phyloP scores from a whole-genome alignment of 768 basidiomycete species.

The Krasilnikovozyma curviuscula region DNA sequence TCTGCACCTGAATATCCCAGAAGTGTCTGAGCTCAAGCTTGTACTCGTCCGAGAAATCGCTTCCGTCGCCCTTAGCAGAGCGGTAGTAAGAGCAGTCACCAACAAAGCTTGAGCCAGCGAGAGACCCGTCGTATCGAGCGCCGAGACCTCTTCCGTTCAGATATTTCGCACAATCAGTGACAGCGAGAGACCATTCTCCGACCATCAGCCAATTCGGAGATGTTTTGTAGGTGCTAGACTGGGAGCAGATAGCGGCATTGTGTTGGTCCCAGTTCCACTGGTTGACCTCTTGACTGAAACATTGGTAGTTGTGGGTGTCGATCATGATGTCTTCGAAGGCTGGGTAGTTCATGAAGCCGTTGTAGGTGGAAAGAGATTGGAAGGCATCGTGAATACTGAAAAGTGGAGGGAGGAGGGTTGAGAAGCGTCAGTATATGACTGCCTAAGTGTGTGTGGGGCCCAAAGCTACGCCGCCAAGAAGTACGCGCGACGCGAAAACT shows the following conservation, averaged over 20 bases:
- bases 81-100: slow-evolving; percentile 22
- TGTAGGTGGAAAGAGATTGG: slow-evolving; percentile 18
- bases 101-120: slow-evolving; percentile 17
- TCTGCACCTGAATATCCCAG: slow-evolving; percentile 55
- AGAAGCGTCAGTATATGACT: too few species aligned
- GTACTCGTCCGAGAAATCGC: slow-evolving; percentile 52
- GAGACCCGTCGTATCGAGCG: slow-evolving; percentile 26
- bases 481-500: too few species aligned
- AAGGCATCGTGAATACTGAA: slow-evolving; percentile 25
- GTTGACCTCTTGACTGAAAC: slow-evolving; percentile 20
- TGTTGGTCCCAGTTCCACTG: slow-evolving; percentile 18
- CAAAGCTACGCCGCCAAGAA: too few species aligned
- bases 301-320: slow-evolving; percentile 25
- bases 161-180: slow-evolving; percentile 25
- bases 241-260: slow-evolving; percentile 16
- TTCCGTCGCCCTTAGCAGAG: slow-evolving; percentile 36
- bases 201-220: slow-evolving; percentile 24
- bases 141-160: slow-evolving; percentile 24
- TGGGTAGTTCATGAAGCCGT: slow-evolving; percentile 21
- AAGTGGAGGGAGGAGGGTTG: too few species aligned
- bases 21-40: slow-evolving; percentile 61
- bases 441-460: too few species aligned
- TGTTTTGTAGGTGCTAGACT: slow-evolving; percentile 10
- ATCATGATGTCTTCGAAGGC: slow-evolving; percentile 21
- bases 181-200: slow-evolving; percentile 25